phyloP scores from a whole-genome alignment of 192 early-diverging fungal species.

The Umbelopsis vinacea region DNA sequence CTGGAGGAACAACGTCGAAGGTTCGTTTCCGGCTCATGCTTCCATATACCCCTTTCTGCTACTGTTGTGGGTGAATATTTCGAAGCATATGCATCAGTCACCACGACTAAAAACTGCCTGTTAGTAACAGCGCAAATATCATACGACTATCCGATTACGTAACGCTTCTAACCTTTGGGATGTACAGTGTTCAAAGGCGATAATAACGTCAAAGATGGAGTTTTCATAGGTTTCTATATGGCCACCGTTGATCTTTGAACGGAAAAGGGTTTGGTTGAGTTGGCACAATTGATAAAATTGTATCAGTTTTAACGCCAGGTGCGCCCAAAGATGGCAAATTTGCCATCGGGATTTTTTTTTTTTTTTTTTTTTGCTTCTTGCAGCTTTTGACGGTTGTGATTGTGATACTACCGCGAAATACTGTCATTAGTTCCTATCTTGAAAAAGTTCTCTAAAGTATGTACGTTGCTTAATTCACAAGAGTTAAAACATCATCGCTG shows the following conservation, averaged over 20 bases:
- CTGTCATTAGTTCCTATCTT: too few relatives aligned
- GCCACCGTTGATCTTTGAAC: not conserved
- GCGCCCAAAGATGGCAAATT: not conserved
- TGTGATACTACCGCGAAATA: not conserved
- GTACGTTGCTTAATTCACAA: too few relatives aligned
- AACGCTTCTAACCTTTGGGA: not conserved
- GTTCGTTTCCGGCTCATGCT: not conserved
- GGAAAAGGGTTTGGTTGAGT: not conserved
- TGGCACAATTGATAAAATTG: not conserved
- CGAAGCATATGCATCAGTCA: not conserved
- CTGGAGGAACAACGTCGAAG: conserved; percentile 4
- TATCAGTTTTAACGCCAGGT: not conserved
- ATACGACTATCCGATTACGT: not conserved
- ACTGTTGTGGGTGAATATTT: not conserved
- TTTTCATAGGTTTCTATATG: not conserved
- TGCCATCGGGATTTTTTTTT: not conserved
- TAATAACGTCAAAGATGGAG: not conserved
- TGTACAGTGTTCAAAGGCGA: not conserved
- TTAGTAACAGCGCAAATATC: too few relatives aligned
- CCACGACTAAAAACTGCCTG: not conserved
- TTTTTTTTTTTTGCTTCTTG: not conserved
- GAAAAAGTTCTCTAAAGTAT: too few relatives aligned
- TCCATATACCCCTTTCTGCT: not conserved
- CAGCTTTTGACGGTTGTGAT: not conserved
- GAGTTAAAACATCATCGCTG: not conserved